phyloP scores from a whole-genome alignment of 2,329 filamentous ascomycete species.

The Kalmusia sp. region DNA sequence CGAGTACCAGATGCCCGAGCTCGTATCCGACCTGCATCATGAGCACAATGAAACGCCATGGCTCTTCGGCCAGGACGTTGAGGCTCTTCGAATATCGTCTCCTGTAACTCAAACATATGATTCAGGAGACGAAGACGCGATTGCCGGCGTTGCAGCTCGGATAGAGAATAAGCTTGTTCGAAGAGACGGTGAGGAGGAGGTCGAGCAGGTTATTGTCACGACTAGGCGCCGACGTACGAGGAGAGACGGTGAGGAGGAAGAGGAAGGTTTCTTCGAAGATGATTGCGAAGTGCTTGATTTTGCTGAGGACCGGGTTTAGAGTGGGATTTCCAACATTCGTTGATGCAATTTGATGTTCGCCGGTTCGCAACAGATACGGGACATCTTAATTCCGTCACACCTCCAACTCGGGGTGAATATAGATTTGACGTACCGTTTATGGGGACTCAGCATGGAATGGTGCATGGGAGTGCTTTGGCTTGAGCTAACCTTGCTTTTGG shows the following conservation, averaged over 20 bases:
- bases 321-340: neutral
- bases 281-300: slow-evolving; percentile 92
- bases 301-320: slow-evolving; percentile 64
- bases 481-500: neutral
- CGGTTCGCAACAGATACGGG: neutral
- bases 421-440: neutral
- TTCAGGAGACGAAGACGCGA: slow-evolving; percentile 49
- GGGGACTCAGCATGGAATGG: neutral
- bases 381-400: slow-evolving; percentile 4
- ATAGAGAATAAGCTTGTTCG: slow-evolving; percentile 54
- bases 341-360: neutral
- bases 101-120: slow-evolving; percentile 45
- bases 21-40: slow-evolving; percentile 40
- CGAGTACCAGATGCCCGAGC: slow-evolving; percentile 32
- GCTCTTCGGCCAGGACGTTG: slow-evolving; percentile 62
- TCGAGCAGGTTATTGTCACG: slow-evolving; percentile 82
- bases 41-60: slow-evolving; percentile 50
- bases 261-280: slow-evolving; percentile 84
- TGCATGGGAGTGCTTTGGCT: slow-evolving; percentile 12
- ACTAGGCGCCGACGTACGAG: slow-evolving; percentile 71
- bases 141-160: slow-evolving; percentile 58
- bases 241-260: slow-evolving; percentile 63
- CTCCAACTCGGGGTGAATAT: neutral
- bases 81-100: slow-evolving; percentile 55
- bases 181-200: slow-evolving; percentile 62